phyloP scores from a whole-genome alignment of 768 basidiomycete species.

The Auriscalpium vulgare region DNA sequence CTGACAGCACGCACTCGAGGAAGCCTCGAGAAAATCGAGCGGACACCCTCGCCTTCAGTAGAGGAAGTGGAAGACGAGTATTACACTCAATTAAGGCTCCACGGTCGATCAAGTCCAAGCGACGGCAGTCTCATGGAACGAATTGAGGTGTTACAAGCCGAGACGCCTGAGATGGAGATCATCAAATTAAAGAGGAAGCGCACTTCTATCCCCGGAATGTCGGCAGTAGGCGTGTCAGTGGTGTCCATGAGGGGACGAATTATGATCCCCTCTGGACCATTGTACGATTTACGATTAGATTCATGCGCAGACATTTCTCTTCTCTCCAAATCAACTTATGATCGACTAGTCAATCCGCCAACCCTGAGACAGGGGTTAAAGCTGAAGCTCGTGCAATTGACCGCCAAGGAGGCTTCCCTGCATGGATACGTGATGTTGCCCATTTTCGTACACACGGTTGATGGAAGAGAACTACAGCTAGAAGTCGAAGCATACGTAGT shows the following conservation, averaged over 20 bases:
- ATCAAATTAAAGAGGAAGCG: background rate
- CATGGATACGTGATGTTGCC: constrained; percentile 19
- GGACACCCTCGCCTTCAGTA: background rate
- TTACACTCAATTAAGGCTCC: background rate
- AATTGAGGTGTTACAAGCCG: background rate
- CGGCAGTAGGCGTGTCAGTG: background rate
- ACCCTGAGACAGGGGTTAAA: too few species aligned
- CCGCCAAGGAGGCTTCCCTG: constrained; percentile 10
- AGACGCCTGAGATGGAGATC: constrained; percentile 19
- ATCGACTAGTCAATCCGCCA: too few species aligned
- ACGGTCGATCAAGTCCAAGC: background rate
- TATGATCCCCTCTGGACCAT: background rate
- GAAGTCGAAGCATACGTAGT: constrained; percentile 15
- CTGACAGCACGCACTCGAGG: too few species aligned
- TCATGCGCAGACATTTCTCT: background rate
- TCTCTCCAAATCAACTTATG: background rate
- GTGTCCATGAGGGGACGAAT: background rate
- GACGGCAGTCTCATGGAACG: background rate
- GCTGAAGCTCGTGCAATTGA: too few species aligned
- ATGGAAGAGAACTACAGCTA: constrained; percentile 19
- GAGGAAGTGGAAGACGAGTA: background rate
- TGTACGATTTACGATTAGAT: background rate
- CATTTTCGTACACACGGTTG: constrained; percentile 20
- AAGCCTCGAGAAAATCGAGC: background rate
- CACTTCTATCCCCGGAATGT: background rate